phyloP scores from a whole-genome alignment of 306 rosid genomes.

The Acacia acuminata region DNA sequence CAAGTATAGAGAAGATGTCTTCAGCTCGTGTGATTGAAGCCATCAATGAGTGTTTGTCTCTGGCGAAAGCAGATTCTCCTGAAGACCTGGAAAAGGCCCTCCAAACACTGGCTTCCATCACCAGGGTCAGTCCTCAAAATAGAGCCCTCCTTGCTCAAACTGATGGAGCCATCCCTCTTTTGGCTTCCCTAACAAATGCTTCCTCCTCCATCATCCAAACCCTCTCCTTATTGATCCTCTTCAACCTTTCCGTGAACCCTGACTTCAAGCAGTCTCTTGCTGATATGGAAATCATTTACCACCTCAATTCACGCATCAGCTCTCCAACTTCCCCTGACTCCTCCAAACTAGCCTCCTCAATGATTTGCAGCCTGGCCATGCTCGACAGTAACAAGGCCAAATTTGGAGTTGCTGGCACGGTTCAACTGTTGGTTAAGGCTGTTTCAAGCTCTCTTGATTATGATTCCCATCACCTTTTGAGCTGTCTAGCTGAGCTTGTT shows the following conservation, averaged over 20 bases:
- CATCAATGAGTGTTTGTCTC: conserved; percentile 42
- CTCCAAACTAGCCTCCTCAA: conserved; percentile 53
- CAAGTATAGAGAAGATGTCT: conserved; percentile 38
- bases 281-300: conserved; percentile 53
- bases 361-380: conserved; percentile 82
- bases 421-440: conserved; percentile 56
- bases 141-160: conserved; percentile 57
- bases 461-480: conserved; percentile 59
- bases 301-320: conserved; percentile 56
- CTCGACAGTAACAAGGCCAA: conserved; percentile 85
- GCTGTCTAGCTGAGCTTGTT: conserved; percentile 74
- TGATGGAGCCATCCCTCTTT: conserved; percentile 51
- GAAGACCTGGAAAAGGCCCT: conserved; percentile 60
- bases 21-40: conserved; percentile 38
- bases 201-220: conserved; percentile 49
- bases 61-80: conserved; percentile 41
- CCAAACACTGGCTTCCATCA: conserved; percentile 56
- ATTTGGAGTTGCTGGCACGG: conserved; percentile 77
- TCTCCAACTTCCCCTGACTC: conserved; percentile 43
- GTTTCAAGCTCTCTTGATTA: conserved; percentile 31
- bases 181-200: conserved; percentile 59
- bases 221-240: conserved; percentile 68
- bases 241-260: conserved; percentile 78
- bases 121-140: conserved; percentile 71
- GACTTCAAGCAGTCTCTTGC: conserved; percentile 71